These are phyloP conservation scores for Pseudopediastrum boryanum DNA, from an alignment of 139 green algal genomes.

Conservation along the genomic window DNA sequence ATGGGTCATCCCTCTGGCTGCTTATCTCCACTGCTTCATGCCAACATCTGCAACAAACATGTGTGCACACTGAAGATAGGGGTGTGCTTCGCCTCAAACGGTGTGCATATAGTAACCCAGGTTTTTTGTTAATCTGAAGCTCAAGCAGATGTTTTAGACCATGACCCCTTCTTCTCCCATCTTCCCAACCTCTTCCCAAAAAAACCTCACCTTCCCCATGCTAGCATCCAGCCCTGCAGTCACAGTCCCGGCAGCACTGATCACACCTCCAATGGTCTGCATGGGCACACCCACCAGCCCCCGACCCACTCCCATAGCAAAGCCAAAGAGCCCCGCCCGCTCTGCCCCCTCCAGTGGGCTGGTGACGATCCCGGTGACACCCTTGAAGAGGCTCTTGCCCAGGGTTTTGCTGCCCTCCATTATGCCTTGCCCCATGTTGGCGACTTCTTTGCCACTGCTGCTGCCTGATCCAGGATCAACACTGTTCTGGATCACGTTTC, in stretches of 20 bases:
- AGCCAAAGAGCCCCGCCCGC: slow-evolving; percentile 69
- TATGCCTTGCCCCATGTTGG: slow-evolving; percentile 70
- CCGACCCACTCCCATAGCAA: slow-evolving; percentile 64
- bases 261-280: slow-evolving; percentile 76
- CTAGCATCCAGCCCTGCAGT: slow-evolving; percentile 78
- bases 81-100: too few relatives aligned
- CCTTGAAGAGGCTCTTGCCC: slow-evolving; percentile 66
- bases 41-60: too few relatives aligned
- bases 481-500: too few relatives aligned
- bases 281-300: slow-evolving; percentile 82
- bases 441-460: slow-evolving; percentile 12
- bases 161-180: too few relatives aligned
- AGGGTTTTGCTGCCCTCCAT: slow-evolving; percentile 77
- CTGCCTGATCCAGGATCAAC: not conserved
- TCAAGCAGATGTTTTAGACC: too few relatives aligned
- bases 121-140: too few relatives aligned
- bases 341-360: slow-evolving; percentile 84
- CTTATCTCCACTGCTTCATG: too few relatives aligned
- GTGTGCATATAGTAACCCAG: too few relatives aligned
- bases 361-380: slow-evolving; percentile 82
- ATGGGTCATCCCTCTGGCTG: too few relatives aligned
- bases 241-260: slow-evolving; percentile 74
- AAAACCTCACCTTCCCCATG: slow-evolving; percentile 30
- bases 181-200: too few relatives aligned
- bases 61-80: too few relatives aligned